Base-by-base conservation (phyloP, 305 asterid species). In the Fraxinus dipetala region DNA sequence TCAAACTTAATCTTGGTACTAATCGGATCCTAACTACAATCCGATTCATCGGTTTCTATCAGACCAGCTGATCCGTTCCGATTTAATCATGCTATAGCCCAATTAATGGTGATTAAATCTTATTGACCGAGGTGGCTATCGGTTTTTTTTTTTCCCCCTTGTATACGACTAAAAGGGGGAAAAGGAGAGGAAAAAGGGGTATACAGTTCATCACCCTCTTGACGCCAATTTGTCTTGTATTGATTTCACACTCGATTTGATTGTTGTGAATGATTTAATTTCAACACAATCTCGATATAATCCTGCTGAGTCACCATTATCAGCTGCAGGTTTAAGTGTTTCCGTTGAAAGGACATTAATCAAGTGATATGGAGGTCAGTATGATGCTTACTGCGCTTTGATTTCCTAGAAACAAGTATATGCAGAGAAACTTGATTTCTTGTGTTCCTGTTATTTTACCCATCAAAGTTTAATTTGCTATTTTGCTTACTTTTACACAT, bases 341-440 rank as follows among this genome's bases (percentile, higher is more conserved):
- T 28, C 30, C 32, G 79, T 31, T 28, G 72, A 65, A 61, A 76
- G 54, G 32, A 76, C 65, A n/a, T 34, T 22, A n/a, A 20, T 10
- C 38, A 48, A 77, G 54, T 22, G 74, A 70, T 77, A 87, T 85
- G 88, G 88, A 83, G 82, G 90, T 80, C 20, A 63, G 85, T 78
- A 54, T 78, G 5, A 24, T 18, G 16, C 16, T 8, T 48, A 48
- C 70, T 48, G 20, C 20, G 22, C 22, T 16, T 51, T 51, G 61
- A 51, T 51, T 13, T 51, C 22, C 22, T 51, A 4, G 22, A 51
- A 51, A 48, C 14, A 48, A 48, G 13, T 74, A 18, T 38, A 10
- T 22, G 18, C 1, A 20, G 18, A 40, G n/a, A 72, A 59, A 36
- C 48, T 51, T n/a, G 18, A 73, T 78, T 14, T 24, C 14, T 16